Percentiles rank a stretch among this genome's conserved stretches.
These are phyloP conservation scores for Capronia americana DNA, from an alignment of 2,329 filamentous ascomycete species.

Conservation along the genomic window DNA sequence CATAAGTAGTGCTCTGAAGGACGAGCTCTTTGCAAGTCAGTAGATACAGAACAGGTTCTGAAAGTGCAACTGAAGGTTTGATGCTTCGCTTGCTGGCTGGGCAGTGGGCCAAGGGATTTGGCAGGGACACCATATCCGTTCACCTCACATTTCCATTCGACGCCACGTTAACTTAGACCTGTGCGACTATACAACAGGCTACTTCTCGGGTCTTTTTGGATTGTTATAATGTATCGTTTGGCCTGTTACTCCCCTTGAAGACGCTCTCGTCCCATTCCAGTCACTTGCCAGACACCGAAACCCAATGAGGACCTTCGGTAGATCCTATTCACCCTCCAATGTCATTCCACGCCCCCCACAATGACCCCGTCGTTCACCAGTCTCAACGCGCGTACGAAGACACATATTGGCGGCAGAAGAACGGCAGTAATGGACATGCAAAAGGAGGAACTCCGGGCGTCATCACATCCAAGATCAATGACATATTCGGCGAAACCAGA, in stretches of 20 bases:
- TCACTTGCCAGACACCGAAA: neutral
- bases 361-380: constrained; percentile 73
- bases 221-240: constrained; percentile 4
- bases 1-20: neutral
- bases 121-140: neutral
- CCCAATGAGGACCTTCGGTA: neutral
- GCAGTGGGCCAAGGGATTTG: neutral
- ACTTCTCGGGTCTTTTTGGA: neutral
- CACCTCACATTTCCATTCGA: neutral
- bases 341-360: constrained; percentile 69
- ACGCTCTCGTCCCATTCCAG: neutral
- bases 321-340: constrained; percentile 37
- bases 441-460: constrained; percentile 48
- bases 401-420: constrained; percentile 65
- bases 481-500: constrained; percentile 67
- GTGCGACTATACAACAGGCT: neutral
- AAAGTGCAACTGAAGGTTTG: neutral
- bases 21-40: neutral
- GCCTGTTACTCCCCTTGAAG: neutral
- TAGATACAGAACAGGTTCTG: neutral
- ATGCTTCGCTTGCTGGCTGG: neutral
- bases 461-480: constrained; percentile 68
- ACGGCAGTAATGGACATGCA: constrained; percentile 52
- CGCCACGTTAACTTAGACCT: neutral
- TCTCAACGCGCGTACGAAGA: constrained; percentile 70